A percentile compares a stretch with the other conserved stretches of the same genome.
Evolutionary conservation across 805 yeast species (phyloP).

Genomic region (Starmera caribaea): DNA sequence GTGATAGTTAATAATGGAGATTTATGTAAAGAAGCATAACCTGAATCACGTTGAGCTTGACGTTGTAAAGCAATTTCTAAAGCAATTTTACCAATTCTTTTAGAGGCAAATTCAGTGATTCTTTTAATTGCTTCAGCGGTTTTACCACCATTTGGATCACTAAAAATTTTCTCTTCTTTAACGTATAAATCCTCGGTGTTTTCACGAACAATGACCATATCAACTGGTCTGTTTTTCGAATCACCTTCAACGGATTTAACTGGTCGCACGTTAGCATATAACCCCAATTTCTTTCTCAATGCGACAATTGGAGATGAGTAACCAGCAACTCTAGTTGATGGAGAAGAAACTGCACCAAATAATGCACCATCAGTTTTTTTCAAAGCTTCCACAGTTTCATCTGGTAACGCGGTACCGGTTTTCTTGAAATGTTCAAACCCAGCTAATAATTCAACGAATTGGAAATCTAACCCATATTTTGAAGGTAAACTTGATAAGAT

Average conservation of each 20-base stretch:
- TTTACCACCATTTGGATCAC: constrained; percentile 70
- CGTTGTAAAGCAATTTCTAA: constrained; percentile 89
- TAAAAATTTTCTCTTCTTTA: constrained; percentile 79
- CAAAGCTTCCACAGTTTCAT: constrained; percentile 74
- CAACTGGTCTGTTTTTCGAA: constrained; percentile 71
- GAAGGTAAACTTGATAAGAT: constrained; percentile 75
- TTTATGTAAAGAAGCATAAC: constrained; percentile 40
- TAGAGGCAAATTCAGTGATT: constrained; percentile 81
- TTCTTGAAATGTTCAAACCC: constrained; percentile 90
- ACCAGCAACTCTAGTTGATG: constrained; percentile 88
- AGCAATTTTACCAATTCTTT: constrained; percentile 83
- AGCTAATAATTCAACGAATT: constrained; percentile 83
- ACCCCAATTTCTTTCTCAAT: constrained; percentile 88
- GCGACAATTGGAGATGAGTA: constrained; percentile 99
- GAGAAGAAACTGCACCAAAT: constrained; percentile 96
- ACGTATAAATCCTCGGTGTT: constrained; percentile 97
- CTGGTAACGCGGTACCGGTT: constrained; percentile 95
- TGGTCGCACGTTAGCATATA: constrained; percentile 96
- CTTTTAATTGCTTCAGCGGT: constrained; percentile 98
- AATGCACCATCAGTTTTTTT: constrained; percentile 93
- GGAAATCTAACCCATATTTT: constrained; percentile 67
- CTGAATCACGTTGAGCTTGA: constrained; percentile 62
- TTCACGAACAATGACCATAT: constrained; percentile 96
- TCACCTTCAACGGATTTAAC: constrained; percentile 81
- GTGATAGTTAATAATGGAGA: constrained; percentile 78